These are phyloP conservation scores for Syzygium malaccense DNA, from an alignment of 441 rosid genomes.

Conservation along the genomic window DNA sequence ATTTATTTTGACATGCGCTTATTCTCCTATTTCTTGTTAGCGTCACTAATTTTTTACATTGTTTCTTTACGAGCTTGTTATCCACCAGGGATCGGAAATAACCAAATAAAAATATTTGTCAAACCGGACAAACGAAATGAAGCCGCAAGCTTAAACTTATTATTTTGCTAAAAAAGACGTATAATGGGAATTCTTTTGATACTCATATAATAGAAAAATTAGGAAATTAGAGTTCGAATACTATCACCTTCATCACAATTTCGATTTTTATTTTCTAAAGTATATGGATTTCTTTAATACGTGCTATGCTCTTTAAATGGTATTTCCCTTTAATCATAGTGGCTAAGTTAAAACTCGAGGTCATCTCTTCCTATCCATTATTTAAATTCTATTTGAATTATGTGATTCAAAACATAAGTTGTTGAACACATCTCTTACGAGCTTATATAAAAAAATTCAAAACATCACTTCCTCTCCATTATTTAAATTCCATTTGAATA, in stretches of 20 bases:
- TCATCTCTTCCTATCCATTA: background rate
- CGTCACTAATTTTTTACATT: background rate
- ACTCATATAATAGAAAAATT: background rate
- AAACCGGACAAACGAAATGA: background rate
- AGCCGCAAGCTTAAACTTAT: background rate
- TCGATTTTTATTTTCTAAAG: no score
- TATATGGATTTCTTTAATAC: no score
- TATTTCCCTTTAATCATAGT: no score
- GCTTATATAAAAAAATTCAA: no score
- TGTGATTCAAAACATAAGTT: background rate
- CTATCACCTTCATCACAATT: background rate
- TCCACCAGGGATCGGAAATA: background rate
- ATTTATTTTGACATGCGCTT: background rate
- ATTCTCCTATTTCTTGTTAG: background rate
- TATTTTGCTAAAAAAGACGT: background rate
- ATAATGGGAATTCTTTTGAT: background rate
- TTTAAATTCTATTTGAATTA: background rate
- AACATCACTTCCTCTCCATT: no score
- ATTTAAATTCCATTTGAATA: background rate
- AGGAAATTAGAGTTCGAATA: background rate
- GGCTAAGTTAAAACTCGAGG: no score
- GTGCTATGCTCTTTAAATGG: no score
- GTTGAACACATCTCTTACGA: background rate
- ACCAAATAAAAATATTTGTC: background rate
- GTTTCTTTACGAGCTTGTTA: background rate